phyloP scores from a whole-genome alignment of 805 yeast genomes.

The Saccharomyces eubayanus region DNA sequence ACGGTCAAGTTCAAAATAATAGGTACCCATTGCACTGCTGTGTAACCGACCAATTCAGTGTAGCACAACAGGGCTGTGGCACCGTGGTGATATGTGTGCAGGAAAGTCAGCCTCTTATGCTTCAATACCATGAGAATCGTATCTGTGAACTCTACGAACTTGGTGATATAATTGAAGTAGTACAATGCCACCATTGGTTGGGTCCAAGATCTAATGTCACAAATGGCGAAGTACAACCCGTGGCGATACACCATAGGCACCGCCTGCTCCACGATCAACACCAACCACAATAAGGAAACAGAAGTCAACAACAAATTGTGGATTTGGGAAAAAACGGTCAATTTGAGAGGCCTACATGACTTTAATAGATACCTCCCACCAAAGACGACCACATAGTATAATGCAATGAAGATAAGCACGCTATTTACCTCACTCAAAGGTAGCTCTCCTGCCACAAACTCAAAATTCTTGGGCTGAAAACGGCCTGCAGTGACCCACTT shows the following conservation, averaged over 20 bases:
- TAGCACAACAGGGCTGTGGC: conserved; percentile 93
- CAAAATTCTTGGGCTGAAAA: conserved; percentile 41
- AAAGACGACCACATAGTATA: conserved; percentile 72
- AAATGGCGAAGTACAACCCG: conserved; percentile 79
- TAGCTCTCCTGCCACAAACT: conserved; percentile 55
- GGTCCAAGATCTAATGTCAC: conserved; percentile 72
- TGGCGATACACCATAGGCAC: conserved; percentile 65
- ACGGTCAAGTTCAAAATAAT: conserved; percentile 82
- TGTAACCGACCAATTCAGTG: conserved; percentile 83
- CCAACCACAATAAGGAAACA: conserved; percentile 55
- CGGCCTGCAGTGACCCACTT: conserved; percentile 17
- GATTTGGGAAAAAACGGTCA: conserved; percentile 67
- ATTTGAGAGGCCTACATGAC: conserved; percentile 56
- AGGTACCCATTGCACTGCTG: conserved; percentile 93
- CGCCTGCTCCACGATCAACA: conserved; percentile 75
- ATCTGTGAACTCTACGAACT: conserved; percentile 81
- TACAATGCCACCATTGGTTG: conserved; percentile 75
- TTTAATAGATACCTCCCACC: conserved; percentile 69
- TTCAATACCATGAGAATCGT: conserved; percentile 86
- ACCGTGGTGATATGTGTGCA: conserved; percentile 96
- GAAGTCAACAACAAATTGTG: conserved; percentile 74
- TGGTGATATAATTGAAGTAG: conserved; percentile 85
- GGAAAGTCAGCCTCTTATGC: conserved; percentile 82
- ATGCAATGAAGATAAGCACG: conserved; percentile 48
- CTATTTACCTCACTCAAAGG: conserved; percentile 57